Evolutionary conservation across 192 early-diverging fungal species (phyloP), one percentile per base, ranked within the genome.

Genomic region (Coemansia sp.): DNA sequence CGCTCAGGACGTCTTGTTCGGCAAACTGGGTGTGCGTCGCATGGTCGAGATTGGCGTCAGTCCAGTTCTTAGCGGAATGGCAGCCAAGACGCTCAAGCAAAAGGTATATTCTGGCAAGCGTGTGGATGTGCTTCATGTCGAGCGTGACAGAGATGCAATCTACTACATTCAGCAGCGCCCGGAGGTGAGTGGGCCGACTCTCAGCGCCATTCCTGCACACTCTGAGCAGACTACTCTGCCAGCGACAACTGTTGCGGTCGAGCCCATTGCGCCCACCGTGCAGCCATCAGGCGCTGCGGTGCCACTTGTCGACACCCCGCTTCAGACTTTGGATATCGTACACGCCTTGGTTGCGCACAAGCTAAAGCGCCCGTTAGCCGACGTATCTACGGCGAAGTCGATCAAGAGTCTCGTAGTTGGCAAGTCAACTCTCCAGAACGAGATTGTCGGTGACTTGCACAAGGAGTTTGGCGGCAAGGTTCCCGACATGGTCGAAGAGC

Each of bases 381-480:
- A 92, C 20, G 75, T 96, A 48, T 87, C 93, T 22, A 71, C 88
- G 32, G 66, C 77, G 62, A 95, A 93, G 82, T 87, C 88, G 58
- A 80, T 84, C 39, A 84, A 98, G 85, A 89, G 92, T 44, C 87
- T 96, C 39, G 91, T 95, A 44, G 91, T 88, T 31, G 96, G 96
- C 69, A 98, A 98, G 77, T 94, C 91, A 10, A 97, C 93, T 36
- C 86, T 98, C 24, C 95, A 98, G 74, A 98, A 98, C 85, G 96
- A 98, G 71, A 94, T 98, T 44, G 83, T 98, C 55, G 96, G 95
- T 76, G 95, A 96, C 74, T 80, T 98, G 46, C 92, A 91, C 62
- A 95, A 93, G 69, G 96, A 98, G 80, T 95, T 98, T 85, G 89
- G 89, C 68, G 86, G 83, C 56, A 87, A 82, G 61, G 85, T 93